A percentile compares a stretch with the other conserved stretches of the same genome.
phyloP scores from a whole-genome alignment of 305 asterid genomes.

The Fraxinus sp. region DNA sequence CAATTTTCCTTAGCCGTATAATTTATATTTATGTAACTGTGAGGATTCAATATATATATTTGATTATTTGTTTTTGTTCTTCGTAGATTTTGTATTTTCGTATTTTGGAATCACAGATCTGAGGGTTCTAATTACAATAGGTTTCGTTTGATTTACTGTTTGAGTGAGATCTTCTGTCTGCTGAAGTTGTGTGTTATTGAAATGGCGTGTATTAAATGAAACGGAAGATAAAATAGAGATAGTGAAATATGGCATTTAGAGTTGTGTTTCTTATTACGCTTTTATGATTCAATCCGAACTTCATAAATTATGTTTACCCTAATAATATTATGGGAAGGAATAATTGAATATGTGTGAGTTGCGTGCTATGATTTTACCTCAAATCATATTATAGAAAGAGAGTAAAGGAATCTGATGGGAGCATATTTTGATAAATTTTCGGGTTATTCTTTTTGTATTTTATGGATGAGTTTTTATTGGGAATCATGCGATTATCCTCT shows the following conservation, averaged over 20 bases:
- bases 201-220: background rate
- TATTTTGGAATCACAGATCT: constrained; percentile 16
- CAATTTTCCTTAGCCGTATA: background rate
- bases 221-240: background rate
- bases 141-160: background rate
- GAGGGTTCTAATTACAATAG: background rate
- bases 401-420: background rate
- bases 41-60: background rate
- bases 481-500: background rate
- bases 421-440: background rate
- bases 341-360: background rate
- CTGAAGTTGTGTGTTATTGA: background rate
- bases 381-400: background rate
- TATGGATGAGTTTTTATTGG: background rate
- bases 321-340: background rate
- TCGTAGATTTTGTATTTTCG: background rate
- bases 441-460: background rate
- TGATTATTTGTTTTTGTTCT: background rate
- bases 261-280: background rate
- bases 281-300: background rate
- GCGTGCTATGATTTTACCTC: background rate
- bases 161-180: background rate
- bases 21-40: background rate
- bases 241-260: background rate
- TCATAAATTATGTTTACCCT: background rate